phyloP scores from a whole-genome alignment of 1,139 yeast genomes.

The Geotrichum aggregatum region DNA sequence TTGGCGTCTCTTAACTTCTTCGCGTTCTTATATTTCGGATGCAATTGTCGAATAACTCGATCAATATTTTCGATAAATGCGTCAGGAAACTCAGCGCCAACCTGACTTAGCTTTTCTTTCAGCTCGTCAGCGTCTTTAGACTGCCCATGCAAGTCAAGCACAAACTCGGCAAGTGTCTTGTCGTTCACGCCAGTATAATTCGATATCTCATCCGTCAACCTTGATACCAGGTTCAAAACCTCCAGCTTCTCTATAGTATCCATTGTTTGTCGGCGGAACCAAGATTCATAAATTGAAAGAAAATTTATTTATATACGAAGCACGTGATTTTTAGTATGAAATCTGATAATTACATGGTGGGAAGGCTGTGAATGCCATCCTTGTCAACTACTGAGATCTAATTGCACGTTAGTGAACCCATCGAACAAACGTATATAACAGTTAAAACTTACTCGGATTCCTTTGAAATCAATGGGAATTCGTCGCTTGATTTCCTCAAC shows the following conservation, averaged over 20 bases:
- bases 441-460: conserved; percentile 47
- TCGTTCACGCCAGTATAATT: conserved; percentile 38
- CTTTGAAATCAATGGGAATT: conserved; percentile 96
- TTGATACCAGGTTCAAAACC: conserved; percentile 36
- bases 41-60: conserved; percentile 37
- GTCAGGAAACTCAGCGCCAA: conserved; percentile 62
- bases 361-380: conserved; percentile 21
- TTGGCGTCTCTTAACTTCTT: conserved; percentile 3
- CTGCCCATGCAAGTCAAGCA: conserved; percentile 48
- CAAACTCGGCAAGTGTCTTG: conserved; percentile 53
- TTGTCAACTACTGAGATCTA: conserved; percentile 16
- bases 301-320: background rate
- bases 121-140: conserved; percentile 42
- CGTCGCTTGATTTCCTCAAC: conserved; percentile 74
- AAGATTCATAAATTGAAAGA: background rate
- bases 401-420: background rate
- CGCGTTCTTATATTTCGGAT: conserved; percentile 31
- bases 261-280: conserved; percentile 21
- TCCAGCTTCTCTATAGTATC: conserved; percentile 37
- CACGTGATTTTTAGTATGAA: conserved; percentile 12
- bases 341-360: conserved; percentile 15
- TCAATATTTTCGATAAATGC: conserved; percentile 43
- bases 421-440: background rate
- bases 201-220: conserved; percentile 36
- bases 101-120: conserved; percentile 44